These are phyloP conservation scores for Fragaria vesca DNA, from an alignment of 306 rosid genomes.

Conservation along the genomic window DNA sequence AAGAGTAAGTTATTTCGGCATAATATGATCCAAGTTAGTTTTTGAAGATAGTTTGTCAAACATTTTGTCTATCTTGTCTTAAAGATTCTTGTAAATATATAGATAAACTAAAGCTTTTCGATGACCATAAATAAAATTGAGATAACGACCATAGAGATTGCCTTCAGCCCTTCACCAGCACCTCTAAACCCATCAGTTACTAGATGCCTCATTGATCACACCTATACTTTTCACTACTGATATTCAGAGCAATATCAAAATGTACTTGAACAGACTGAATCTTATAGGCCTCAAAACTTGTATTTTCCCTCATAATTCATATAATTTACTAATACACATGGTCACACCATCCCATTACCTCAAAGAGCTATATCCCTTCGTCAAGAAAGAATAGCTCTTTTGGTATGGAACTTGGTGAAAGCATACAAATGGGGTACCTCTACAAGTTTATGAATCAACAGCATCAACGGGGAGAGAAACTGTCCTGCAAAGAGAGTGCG, in stretches of 20 bases:
- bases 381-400: slow-evolving; percentile 9
- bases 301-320: slow-evolving; percentile 2
- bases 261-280: not conserved
- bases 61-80: not conserved
- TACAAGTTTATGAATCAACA: slow-evolving; percentile 46
- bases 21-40: too few relatives aligned
- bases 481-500: slow-evolving; percentile 59
- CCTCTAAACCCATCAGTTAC: not conserved
- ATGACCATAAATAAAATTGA: not conserved
- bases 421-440: slow-evolving; percentile 38
- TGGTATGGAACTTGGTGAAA: slow-evolving; percentile 39
- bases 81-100: not conserved
- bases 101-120: not conserved
- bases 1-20: too few relatives aligned
- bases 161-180: not conserved
- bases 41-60: not conserved
- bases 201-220: not conserved
- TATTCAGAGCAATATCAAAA: not conserved
- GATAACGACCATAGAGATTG: not conserved
- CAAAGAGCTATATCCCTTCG: slow-evolving; percentile 5
- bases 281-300: slow-evolving; percentile 16
- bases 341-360: not conserved
- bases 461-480: slow-evolving; percentile 85
- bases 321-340: not conserved
- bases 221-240: not conserved